Evolutionary conservation across 2,329 filamentous ascomycete species (phyloP), one percentile per base, ranked within the genome.

Genomic region (Thermoascus crustaceus): DNA sequence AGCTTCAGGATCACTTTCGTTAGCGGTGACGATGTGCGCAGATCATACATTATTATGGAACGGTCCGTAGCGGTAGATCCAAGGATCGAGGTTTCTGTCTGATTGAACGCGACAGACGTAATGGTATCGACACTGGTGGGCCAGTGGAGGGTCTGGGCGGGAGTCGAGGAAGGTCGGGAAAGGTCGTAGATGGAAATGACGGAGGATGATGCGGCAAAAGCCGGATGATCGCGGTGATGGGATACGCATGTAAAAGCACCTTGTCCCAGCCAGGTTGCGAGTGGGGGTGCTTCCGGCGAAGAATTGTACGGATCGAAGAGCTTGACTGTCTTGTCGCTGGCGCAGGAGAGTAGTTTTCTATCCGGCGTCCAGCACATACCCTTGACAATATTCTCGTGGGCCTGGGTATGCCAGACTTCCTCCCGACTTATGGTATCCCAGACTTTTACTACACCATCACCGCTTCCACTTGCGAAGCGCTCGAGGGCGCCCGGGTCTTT

Each of bases 331-430:
- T 79, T 78, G 62, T 98, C 91, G 41, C 78, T 80, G 4, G 84
- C 87, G 56, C 88, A 95, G 2, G 85, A 89, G 30, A 96, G 67
- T 9, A 96, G 69, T 56, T 87, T 89, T 54, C 80, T 76, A 49
- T 94, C 85, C 29, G 77, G 74, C 3, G 87, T 94, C 83, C 89
- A 98, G 49, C 80, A 82, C 56, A 95, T 72, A 9, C 83, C 84
- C 68, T 94, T 94, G 48, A 96, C 85, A 29, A 95, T 81, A 49
- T 94, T 94, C 50, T 94, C 85, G 58, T 98, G 93, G 16, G 87
- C 89, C 44, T 82, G 78, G 3, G 75, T 74, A 50, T 84, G 73
- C 80, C 84, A 89, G 31, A 81, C 72, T 55, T 91, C 82, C 18
- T 82, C 78, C 38, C 76, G 69, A 42, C 71, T 80, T 6, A 79